Conservation (phyloP, 1,139 yeast genomes). For the Yamadazyma blattariae region DNA sequence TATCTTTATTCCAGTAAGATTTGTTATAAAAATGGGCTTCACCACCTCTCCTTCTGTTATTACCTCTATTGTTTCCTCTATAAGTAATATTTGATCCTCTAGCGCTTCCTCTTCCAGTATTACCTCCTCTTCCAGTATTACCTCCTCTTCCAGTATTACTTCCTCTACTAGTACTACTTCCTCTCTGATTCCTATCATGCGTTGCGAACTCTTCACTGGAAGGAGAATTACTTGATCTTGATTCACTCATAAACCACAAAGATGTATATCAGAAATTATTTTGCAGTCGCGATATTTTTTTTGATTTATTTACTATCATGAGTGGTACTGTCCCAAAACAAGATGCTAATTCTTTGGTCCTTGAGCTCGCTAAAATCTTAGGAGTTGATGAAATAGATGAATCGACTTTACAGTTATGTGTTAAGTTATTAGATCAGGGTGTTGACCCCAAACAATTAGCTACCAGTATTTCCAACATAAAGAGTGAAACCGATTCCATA, state of each 20-base stretch:
- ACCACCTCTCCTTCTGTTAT: background rate
- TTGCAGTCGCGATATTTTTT: constrained; percentile 2
- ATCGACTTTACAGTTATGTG: constrained; percentile 29
- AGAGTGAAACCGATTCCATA: constrained; percentile 24
- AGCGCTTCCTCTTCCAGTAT: background rate
- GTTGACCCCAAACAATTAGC: constrained; percentile 35
- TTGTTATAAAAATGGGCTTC: background rate
- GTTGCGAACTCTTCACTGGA: background rate
- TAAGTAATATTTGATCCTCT: no score
- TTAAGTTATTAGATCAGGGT: constrained; percentile 38
- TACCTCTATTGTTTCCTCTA: background rate
- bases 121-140: background rate
- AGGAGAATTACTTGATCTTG: background rate
- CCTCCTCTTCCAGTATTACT: constrained; percentile 1
- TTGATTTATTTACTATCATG: no score
- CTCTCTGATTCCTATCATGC: background rate
- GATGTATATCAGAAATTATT: background rate
- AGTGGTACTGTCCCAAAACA: background rate
- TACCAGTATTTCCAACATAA: constrained; percentile 21
- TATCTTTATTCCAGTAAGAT: constrained; percentile 1
- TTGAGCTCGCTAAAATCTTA: constrained; percentile 27
- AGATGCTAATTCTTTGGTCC: constrained; percentile 17
- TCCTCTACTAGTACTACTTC: background rate
- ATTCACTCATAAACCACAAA: constrained; percentile 1
- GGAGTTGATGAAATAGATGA: constrained; percentile 26